Evolutionary conservation across 2,329 filamentous ascomycete genomes (phyloP).

Genomic region (Emergomyces orientalis): DNA sequence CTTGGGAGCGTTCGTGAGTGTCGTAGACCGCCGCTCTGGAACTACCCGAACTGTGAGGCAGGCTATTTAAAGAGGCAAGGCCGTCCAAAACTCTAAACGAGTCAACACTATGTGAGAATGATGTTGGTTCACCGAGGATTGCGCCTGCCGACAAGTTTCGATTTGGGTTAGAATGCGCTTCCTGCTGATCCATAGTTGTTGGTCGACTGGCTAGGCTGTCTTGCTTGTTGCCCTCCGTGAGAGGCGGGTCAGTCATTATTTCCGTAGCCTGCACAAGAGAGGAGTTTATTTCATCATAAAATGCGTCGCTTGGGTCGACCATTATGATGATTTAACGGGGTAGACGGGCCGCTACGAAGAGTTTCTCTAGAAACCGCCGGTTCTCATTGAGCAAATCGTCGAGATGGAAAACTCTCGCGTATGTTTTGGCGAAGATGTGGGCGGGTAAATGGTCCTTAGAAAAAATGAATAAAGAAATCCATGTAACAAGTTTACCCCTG

Average conservation of each 20-base stretch:
- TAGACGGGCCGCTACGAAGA: not conserved
- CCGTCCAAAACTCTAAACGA: not conserved
- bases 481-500: not conserved
- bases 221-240: slow-evolving; percentile 1
- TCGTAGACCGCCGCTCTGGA: not conserved
- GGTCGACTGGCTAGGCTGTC: not conserved
- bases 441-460: not conserved
- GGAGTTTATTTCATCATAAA: slow-evolving; percentile 1
- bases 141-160: not conserved
- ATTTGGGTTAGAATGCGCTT: not conserved
- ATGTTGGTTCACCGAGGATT: not conserved
- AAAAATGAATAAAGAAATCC: not conserved
- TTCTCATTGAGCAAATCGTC: not conserved
- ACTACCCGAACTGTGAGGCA: not conserved
- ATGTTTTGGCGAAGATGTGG: not conserved
- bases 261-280: not conserved
- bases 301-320: slow-evolving; percentile 7
- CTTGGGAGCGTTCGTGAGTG: not conserved
- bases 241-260: not conserved
- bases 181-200: not conserved
- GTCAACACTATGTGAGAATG: not conserved
- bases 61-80: not conserved
- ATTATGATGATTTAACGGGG: not conserved
- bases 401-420: not conserved
- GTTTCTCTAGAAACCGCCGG: not conserved